Evolutionary conservation across 805 yeast species (phyloP).

Genomic region (Komagataella kurtzmanii): DNA sequence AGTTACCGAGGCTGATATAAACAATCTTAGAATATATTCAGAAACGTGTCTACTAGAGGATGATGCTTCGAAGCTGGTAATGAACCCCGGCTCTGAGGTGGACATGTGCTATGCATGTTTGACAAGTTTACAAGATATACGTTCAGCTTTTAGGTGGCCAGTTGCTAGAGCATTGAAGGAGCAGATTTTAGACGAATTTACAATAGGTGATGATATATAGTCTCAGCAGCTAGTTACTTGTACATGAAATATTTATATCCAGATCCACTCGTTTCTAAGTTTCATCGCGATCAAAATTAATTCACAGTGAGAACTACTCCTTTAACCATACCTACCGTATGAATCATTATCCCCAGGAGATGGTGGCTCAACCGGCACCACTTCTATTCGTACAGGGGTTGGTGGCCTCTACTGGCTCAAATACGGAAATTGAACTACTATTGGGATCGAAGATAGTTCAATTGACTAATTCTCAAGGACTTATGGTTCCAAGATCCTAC

Average conservation of each 20-base stretch:
- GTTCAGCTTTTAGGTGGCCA: conserved; percentile 18
- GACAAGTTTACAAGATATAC: conserved; percentile 39
- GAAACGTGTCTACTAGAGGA: conserved; percentile 8
- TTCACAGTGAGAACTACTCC: background rate
- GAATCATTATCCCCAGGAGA: background rate
- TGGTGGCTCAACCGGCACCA: background rate
- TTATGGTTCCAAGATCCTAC: background rate
- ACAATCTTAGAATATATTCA: background rate
- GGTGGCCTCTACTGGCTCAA: background rate
- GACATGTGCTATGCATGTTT: conserved; percentile 70
- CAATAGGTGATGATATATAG: conserved; percentile 12
- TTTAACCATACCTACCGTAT: background rate
- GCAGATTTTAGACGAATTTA: conserved; percentile 15
- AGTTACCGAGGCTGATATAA: conserved; percentile 25
- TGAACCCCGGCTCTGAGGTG: conserved; percentile 3
- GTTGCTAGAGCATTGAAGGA: conserved; percentile 10
- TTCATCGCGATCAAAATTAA: background rate
- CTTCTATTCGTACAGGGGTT: background rate
- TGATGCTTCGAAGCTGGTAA: conserved; percentile 10
- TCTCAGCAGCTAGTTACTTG: background rate
- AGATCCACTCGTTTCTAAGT: background rate
- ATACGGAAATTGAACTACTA: background rate
- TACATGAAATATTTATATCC: too few relatives aligned
- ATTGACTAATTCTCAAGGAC: background rate
- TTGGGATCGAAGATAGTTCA: background rate